Conservation (phyloP, 2,329 filamentous ascomycete species). For the Coniochaeta pulveracea region DNA sequence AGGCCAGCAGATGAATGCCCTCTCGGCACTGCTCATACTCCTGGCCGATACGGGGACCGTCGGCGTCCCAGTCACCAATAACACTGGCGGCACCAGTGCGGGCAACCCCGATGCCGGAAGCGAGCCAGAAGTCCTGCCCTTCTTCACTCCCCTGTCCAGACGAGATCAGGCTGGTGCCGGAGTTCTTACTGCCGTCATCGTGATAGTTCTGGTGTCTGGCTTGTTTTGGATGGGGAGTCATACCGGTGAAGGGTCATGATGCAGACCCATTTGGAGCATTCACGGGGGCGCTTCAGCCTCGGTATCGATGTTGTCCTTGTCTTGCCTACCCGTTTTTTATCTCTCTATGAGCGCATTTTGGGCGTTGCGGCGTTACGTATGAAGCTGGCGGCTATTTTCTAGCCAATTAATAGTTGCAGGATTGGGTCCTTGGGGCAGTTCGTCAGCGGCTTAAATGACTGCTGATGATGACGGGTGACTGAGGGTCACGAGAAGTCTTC, state of each 20-base stretch:
- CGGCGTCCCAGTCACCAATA: conserved; percentile 20
- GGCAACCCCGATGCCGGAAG: conserved; percentile 20
- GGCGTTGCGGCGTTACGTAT: too few species aligned
- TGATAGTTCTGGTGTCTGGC: conserved; percentile 20
- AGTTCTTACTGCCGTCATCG: conserved; percentile 25
- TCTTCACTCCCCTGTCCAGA: conserved; percentile 11
- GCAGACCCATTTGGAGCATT: too few species aligned
- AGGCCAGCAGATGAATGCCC: conserved; percentile 40
- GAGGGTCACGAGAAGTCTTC: too few species aligned
- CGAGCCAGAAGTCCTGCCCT: conserved; percentile 4
- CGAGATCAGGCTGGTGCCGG: conserved; percentile 28
- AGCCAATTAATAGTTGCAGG: too few species aligned
- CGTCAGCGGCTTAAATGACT: too few species aligned
- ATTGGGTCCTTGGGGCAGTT: too few species aligned
- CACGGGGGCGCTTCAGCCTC: too few species aligned
- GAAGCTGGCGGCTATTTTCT: too few species aligned
- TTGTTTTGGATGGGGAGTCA: conserved; percentile 23
- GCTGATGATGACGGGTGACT: too few species aligned
- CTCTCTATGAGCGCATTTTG: too few species aligned
- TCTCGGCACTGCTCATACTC: conserved; percentile 34
- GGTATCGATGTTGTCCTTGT: too few species aligned
- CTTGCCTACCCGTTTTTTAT: too few species aligned
- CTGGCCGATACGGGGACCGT: conserved; percentile 20
- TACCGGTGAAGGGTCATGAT: background rate
- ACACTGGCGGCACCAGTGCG: conserved; percentile 29